Conservation (phyloP, 805 yeast genomes). For the Zygotorulaspora danielsina region DNA sequence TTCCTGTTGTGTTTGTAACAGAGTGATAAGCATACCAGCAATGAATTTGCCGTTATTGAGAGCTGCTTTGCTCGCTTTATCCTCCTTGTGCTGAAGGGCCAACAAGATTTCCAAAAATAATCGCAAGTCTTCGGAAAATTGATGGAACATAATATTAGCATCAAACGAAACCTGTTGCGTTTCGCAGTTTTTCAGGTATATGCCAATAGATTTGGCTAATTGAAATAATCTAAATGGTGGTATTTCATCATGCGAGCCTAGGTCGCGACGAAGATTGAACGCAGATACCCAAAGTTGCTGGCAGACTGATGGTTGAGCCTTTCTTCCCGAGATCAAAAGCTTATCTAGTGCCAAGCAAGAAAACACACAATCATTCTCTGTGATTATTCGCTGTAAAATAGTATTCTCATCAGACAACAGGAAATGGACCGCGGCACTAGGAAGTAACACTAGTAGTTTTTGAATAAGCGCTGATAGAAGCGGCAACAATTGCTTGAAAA, state of each 20-base stretch:
- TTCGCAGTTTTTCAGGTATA: conserved; percentile 23
- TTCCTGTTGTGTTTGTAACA: conserved; percentile 4
- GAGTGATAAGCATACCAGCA: conserved; percentile 27
- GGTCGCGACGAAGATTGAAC: conserved; percentile 19
- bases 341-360: conserved; percentile 31
- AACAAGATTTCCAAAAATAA: conserved; percentile 18
- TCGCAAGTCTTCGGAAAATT: conserved; percentile 11
- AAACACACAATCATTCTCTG: conserved; percentile 23
- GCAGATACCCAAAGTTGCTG: conserved; percentile 23
- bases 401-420: conserved; percentile 5
- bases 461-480: conserved; percentile 23
- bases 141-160: conserved; percentile 13
- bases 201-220: conserved; percentile 31
- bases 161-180: background rate
- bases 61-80: conserved; percentile 27
- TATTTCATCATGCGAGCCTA: conserved; percentile 8
- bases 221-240: conserved; percentile 27
- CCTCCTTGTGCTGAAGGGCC: conserved; percentile 17
- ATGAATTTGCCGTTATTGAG: conserved; percentile 32
- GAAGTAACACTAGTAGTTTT: conserved; percentile 29
- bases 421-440: conserved; percentile 21
- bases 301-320: conserved; percentile 5
- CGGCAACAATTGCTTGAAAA: conserved; percentile 24
- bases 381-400: conserved; percentile 12
- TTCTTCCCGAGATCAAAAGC: conserved; percentile 17